phyloP scores from a whole-genome alignment of 805 yeast species.

The Candida nemodendra region DNA sequence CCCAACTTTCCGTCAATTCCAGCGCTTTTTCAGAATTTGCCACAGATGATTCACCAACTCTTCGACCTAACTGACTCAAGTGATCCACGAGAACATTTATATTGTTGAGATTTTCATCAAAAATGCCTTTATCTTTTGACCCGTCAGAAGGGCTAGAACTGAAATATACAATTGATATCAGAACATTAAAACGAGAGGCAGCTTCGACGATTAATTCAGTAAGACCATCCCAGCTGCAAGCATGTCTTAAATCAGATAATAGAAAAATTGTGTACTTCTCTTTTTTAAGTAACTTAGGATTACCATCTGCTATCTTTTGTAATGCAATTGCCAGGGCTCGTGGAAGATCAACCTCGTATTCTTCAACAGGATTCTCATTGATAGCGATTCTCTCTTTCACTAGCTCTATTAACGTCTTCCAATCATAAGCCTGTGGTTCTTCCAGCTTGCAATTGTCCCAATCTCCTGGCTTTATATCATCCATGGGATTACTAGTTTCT shows the following conservation, averaged over 20 bases:
- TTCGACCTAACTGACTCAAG: constrained; percentile 9
- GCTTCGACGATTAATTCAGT: constrained; percentile 13
- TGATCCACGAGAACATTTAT: constrained; percentile 5
- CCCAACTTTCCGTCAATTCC: constrained; percentile 11
- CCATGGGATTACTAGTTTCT: constrained; percentile 26
- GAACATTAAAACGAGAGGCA: constrained; percentile 13
- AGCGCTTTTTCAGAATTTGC: constrained; percentile 14
- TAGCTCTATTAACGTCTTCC: constrained; percentile 17
- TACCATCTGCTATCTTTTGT: constrained; percentile 15
- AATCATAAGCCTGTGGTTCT: constrained; percentile 18
- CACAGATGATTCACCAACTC: constrained; percentile 19
- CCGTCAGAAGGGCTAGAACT: constrained; percentile 6
- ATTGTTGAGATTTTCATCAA: constrained; percentile 8
- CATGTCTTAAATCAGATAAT: constrained; percentile 18
- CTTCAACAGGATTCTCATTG: constrained; percentile 17
- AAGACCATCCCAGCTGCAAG: constrained; percentile 20
- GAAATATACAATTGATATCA: constrained; percentile 17
- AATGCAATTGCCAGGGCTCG: constrained; percentile 28
- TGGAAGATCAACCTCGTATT: constrained; percentile 29
- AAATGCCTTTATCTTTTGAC: constrained; percentile 6
- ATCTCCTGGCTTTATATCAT: constrained; percentile 19
- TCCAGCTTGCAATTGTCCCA: constrained; percentile 23
- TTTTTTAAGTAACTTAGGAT: constrained; percentile 12
- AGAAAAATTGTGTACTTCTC: constrained; percentile 19
- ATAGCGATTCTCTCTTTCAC: constrained; percentile 9